A percentile compares a stretch with the other conserved stretches of the same genome.
phyloP scores from a whole-genome alignment of 106 monocot genomes.

The Platanthera guangdongensis region DNA sequence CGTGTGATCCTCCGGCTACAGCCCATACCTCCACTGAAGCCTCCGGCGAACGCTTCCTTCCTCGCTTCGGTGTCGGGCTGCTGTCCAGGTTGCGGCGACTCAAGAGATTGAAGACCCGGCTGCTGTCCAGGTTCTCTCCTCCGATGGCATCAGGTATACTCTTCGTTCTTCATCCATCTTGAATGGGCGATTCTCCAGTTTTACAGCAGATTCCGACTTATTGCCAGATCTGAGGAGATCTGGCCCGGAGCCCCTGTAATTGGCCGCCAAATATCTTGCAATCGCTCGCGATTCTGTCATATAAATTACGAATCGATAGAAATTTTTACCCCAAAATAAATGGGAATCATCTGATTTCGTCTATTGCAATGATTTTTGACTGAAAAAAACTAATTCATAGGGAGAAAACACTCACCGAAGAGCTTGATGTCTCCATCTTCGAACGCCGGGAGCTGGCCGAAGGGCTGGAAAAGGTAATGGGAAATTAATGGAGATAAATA shows the following conservation, averaged over 20 bases:
- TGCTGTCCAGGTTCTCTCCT: too few relatives aligned
- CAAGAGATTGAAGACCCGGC: too few relatives aligned
- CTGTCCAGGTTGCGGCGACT: too few relatives aligned
- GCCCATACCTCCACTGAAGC: too few relatives aligned
- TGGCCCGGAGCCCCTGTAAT: constrained; percentile 17
- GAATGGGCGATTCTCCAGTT: too few relatives aligned
- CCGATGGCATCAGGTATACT: too few relatives aligned
- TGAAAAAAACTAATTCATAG: neutral
- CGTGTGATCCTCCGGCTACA: too few relatives aligned
- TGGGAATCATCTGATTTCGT: too few relatives aligned
- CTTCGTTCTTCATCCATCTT: too few relatives aligned
- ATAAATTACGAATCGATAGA: neutral
- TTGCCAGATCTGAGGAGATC: constrained; percentile 24
- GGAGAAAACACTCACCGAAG: constrained; percentile 16
- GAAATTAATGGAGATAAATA: neutral
- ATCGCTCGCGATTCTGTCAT: constrained; percentile 43
- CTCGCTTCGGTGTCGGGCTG: too few relatives aligned
- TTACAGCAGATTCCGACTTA: constrained; percentile 14
- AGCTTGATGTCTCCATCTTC: constrained; percentile 42
- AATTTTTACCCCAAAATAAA: too few relatives aligned
- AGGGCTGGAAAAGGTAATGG: constrained; percentile 29
- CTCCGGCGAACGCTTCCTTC: too few relatives aligned
- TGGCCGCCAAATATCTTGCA: constrained; percentile 23
- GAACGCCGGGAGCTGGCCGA: constrained; percentile 38
- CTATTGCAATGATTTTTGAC: neutral